Evolutionary conservation across 2,329 filamentous ascomycete species (phyloP).

Genomic region (Epichloe festucae): DNA sequence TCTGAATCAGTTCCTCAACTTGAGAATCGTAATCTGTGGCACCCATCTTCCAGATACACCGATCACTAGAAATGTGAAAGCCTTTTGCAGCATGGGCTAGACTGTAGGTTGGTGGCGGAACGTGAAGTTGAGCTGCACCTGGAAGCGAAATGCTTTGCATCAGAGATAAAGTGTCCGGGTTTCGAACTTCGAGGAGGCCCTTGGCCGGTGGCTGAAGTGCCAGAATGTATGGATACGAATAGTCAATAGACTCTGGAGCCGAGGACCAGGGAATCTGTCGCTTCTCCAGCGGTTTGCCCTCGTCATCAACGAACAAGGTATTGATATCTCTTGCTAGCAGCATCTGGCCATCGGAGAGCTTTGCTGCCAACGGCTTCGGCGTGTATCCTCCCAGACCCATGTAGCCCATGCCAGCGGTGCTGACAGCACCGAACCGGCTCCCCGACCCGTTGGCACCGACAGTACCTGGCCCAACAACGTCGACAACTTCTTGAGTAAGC

Average conservation of each 20-base stretch:
- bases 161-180: constrained; percentile 81
- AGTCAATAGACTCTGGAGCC: constrained; percentile 83
- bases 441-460: constrained; percentile 51
- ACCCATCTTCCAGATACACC: constrained; percentile 92
- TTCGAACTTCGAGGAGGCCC: constrained; percentile 78
- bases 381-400: constrained; percentile 89
- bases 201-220: constrained; percentile 74
- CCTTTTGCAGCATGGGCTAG: constrained; percentile 94
- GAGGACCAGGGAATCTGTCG: constrained; percentile 84
- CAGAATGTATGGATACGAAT: constrained; percentile 92
- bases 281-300: constrained; percentile 70
- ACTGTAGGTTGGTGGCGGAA: constrained; percentile 83
- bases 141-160: constrained; percentile 76
- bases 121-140: constrained; percentile 73
- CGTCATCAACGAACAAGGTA: constrained; percentile 76
- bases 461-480: constrained; percentile 66
- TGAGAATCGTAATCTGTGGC: constrained; percentile 85
- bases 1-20: constrained; percentile 65
- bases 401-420: constrained; percentile 84
- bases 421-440: constrained; percentile 70
- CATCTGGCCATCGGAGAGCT: constrained; percentile 70
- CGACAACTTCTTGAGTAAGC: constrained; percentile 56
- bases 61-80: constrained; percentile 84
- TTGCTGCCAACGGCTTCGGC: constrained; percentile 77
- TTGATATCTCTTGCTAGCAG: constrained; percentile 97